Conservation (phyloP, 208 protist genomes). For the Naegleria gruberi region DNA sequence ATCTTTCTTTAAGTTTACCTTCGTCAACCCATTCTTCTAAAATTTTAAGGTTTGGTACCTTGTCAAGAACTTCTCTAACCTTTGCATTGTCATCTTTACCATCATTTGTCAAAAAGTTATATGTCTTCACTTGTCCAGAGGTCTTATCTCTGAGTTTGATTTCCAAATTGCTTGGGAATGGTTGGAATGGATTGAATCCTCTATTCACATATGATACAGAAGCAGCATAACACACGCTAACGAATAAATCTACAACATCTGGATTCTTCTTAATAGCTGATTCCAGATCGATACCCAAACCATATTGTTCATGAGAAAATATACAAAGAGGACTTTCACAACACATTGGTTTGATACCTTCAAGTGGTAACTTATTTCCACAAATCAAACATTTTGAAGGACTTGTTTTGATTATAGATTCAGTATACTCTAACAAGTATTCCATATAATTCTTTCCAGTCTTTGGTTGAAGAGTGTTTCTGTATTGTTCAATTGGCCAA, state of each 20-base stretch:
- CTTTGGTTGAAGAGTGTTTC: background rate
- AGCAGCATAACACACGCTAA: background rate
- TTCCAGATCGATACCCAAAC: conserved; percentile 9
- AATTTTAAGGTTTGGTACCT: conserved; percentile 18
- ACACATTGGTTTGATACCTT: background rate
- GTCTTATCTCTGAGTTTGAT: background rate
- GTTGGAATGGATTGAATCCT: background rate
- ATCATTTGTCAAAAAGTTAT: conserved; percentile 6
- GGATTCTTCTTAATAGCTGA: background rate
- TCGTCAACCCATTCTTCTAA: background rate
- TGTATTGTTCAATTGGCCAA: background rate
- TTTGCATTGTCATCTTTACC: conserved; percentile 32
- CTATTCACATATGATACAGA: background rate
- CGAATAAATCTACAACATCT: conserved; percentile 11
- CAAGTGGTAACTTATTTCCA: background rate
- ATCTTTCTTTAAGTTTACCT: background rate
- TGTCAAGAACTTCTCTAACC: conserved; percentile 22
- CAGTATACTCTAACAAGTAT: background rate
- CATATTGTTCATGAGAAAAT: conserved; percentile 14
- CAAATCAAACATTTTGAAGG: background rate
- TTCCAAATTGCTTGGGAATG: background rate
- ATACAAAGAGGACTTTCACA: conserved; percentile 1
- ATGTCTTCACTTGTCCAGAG: background rate
- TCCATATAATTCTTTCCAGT: background rate
- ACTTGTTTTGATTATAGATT: background rate